A percentile compares a stretch with the other conserved stretches of the same genome.
Evolutionary conservation across 768 basidiomycete species (phyloP).

Genomic region (Tubosaeta brunneosetosa): DNA sequence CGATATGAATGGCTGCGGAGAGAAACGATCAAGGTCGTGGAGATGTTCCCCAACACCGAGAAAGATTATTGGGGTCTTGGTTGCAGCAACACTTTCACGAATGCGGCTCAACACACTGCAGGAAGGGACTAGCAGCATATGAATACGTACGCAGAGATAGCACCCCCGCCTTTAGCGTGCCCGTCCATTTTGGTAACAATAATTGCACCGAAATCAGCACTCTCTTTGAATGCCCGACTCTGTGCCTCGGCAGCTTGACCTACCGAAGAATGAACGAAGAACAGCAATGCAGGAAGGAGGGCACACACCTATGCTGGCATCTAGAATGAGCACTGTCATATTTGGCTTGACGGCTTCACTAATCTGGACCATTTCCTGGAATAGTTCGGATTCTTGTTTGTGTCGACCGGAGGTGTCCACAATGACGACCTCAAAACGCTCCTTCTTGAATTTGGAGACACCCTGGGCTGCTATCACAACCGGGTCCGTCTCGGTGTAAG

Average conservation of each 20-base stretch:
- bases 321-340: slow-evolving; percentile 93
- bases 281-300: neutral
- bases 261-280: slow-evolving; percentile 21
- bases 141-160: slow-evolving; percentile 88
- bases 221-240: slow-evolving; percentile 95
- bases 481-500: slow-evolving; percentile 98
- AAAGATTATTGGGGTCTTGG: slow-evolving; percentile 98
- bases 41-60: slow-evolving; percentile 97
- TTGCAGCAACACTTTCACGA: slow-evolving; percentile 82
- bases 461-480: slow-evolving; percentile 93
- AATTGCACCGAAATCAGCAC: slow-evolving; percentile 95
- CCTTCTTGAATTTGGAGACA: slow-evolving; percentile 96
- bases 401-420: slow-evolving; percentile 98
- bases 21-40: slow-evolving; percentile 93
- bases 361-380: slow-evolving; percentile 98
- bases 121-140: neutral
- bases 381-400: slow-evolving; percentile 94
- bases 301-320: slow-evolving; percentile 84
- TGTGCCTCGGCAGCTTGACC: slow-evolving; percentile 98
- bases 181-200: slow-evolving; percentile 99
- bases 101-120: slow-evolving; percentile 6
- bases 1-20: slow-evolving; percentile 95
- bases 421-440: slow-evolving; percentile 96
- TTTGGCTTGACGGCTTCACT: slow-evolving; percentile 89
- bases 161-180: slow-evolving; percentile 97